Conservation (phyloP, 176 grass and related monocot genomes). For the Microstegium vimineum region DNA sequence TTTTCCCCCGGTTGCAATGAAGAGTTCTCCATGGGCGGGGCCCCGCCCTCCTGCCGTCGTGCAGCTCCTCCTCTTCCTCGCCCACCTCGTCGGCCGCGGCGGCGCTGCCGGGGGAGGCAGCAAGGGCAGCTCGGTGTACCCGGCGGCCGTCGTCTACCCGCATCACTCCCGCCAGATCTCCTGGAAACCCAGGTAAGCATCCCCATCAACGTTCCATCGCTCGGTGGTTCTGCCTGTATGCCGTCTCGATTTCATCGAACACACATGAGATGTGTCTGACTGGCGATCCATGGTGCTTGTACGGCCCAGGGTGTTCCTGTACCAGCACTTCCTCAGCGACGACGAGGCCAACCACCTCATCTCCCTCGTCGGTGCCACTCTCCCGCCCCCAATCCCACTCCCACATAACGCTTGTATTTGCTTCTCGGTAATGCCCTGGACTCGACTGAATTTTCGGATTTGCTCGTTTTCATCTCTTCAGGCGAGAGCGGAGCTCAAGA, state of each 20-base stretch:
- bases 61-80: background rate
- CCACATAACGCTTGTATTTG: background rate
- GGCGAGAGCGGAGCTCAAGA: slow-evolving; percentile 87
- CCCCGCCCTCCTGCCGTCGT: background rate
- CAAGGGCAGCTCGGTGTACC: slow-evolving; percentile 41
- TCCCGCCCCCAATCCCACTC: background rate
- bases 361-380: slow-evolving; percentile 54
- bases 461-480: slow-evolving; percentile 16
- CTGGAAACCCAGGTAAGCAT: slow-evolving; percentile 60
- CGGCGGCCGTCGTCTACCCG: slow-evolving; percentile 46
- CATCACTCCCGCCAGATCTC: slow-evolving; percentile 77
- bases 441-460: slow-evolving; percentile 5
- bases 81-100: background rate
- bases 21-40: background rate
- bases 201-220: background rate
- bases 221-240: background rate
- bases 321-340: slow-evolving; percentile 75
- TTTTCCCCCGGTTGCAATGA: slow-evolving; percentile 8
- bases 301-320: slow-evolving; percentile 57
- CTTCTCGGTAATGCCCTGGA: background rate
- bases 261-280: background rate
- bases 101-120: background rate
- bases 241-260: slow-evolving; percentile 9
- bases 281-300: slow-evolving; percentile 6
- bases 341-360: slow-evolving; percentile 91